phyloP scores from a whole-genome alignment of 2,329 filamentous ascomycete species.

The Ophiostoma ips region DNA sequence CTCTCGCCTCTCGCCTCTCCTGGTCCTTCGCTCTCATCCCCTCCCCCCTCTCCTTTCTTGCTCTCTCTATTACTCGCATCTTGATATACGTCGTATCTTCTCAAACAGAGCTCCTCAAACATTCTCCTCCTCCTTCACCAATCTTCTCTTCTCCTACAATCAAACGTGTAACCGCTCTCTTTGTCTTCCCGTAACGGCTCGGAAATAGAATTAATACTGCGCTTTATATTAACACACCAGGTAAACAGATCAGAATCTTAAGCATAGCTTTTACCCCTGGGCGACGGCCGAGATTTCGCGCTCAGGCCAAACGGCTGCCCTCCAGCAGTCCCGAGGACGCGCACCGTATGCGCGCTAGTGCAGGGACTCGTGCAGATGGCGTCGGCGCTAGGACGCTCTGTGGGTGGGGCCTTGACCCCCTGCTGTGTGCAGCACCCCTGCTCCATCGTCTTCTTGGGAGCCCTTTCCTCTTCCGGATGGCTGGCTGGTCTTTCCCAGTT shows the following conservation, averaged over 20 bases:
- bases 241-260: background rate
- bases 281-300: background rate
- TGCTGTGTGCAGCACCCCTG: background rate
- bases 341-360: constrained; percentile 5
- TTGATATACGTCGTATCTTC: too few relatives aligned
- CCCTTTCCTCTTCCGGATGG: background rate
- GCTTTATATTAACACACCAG: too few relatives aligned
- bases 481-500: background rate
- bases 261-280: background rate
- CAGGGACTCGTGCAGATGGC: constrained; percentile 3
- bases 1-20: too few relatives aligned
- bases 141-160: too few relatives aligned
- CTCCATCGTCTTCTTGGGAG: background rate
- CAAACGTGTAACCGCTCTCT: too few relatives aligned
- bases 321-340: constrained; percentile 5
- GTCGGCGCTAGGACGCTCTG: background rate
- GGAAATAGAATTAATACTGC: constrained; percentile 16
- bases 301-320: background rate
- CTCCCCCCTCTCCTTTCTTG: too few relatives aligned
- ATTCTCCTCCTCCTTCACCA: too few relatives aligned
- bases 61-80: too few relatives aligned
- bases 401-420: too few relatives aligned
- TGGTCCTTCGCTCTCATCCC: too few relatives aligned
- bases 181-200: too few relatives aligned
- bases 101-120: too few relatives aligned